A percentile compares a stretch with the other conserved stretches of the same genome.
Evolutionary conservation across 2,329 filamentous ascomycete species (phyloP).

Genomic region (Colletotrichum sidae): DNA sequence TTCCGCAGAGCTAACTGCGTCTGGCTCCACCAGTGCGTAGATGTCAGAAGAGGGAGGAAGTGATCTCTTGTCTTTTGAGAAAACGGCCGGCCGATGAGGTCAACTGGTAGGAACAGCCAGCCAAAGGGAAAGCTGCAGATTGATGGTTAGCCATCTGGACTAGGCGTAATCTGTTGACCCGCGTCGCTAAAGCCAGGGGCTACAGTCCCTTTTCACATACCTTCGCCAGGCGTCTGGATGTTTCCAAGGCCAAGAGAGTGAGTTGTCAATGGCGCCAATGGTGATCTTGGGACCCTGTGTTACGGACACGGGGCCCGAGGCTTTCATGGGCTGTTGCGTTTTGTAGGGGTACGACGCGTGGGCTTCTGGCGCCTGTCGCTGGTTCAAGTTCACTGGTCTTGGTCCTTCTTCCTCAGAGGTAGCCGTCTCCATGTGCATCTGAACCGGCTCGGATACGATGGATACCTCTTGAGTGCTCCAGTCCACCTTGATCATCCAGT

Average conservation of each 20-base stretch:
- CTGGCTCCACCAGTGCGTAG: constrained; percentile 96
- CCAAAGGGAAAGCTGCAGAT: constrained; percentile 91
- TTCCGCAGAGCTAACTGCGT: constrained; percentile 87
- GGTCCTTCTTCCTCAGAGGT: constrained; percentile 64
- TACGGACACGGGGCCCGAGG: constrained; percentile 63
- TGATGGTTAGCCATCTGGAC: constrained; percentile 13
- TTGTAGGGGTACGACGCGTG: constrained; percentile 74
- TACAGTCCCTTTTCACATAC: constrained; percentile 45
- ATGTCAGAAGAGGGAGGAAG: constrained; percentile 95
- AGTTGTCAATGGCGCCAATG: constrained; percentile 97
- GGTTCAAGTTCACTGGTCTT: constrained; percentile 69
- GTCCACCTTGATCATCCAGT: constrained; percentile 99
- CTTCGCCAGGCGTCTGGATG: constrained; percentile 89
- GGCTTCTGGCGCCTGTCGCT: constrained; percentile 53
- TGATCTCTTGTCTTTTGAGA: constrained; percentile 93
- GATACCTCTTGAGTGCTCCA: constrained; percentile 84
- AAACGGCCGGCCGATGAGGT: constrained; percentile 94
- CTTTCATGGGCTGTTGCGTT: constrained; percentile 86
- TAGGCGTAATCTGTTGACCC: neutral
- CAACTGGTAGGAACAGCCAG: constrained; percentile 97
- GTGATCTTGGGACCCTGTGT: constrained; percentile 70
- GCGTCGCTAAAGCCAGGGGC: neutral
- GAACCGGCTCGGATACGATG: constrained; percentile 83
- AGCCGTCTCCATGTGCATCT: constrained; percentile 70
- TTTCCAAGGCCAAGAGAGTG: constrained; percentile 98